A percentile compares a stretch with the other conserved stretches of the same genome.
These are phyloP conservation scores for Neonectria neomacrospora DNA, from an alignment of 2,329 filamentous ascomycete genomes.

Conservation along the genomic window DNA sequence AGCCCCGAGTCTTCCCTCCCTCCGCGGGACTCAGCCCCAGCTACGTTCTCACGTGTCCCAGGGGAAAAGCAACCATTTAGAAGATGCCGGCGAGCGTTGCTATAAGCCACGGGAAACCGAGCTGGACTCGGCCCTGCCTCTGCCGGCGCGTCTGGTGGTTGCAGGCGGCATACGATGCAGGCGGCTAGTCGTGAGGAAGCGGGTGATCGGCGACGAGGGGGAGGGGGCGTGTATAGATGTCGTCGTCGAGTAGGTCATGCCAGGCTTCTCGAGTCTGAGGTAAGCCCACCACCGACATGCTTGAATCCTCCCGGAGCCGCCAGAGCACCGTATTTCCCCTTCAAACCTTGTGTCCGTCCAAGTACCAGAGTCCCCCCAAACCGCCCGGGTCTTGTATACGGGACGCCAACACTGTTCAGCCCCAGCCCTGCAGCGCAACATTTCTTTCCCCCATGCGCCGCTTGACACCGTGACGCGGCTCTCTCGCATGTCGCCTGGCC, in stretches of 20 bases:
- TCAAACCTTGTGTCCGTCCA: not conserved
- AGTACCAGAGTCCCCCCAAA: too few species aligned
- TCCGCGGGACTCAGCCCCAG: conserved; percentile 11
- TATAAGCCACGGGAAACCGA: not conserved
- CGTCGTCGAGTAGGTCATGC: not conserved
- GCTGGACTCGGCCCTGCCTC: not conserved
- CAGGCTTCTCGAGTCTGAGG: not conserved
- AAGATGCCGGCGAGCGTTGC: not conserved
- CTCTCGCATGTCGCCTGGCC: not conserved
- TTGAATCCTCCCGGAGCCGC: not conserved
- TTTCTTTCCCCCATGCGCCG: not conserved
- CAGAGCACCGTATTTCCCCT: not conserved
- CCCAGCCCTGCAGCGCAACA: not conserved
- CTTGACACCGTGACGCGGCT: not conserved
- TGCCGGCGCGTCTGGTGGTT: not conserved
- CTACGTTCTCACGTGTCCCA: not conserved
- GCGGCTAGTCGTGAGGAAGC: not conserved
- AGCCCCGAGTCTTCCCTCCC: not conserved
- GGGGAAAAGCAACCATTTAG: not conserved
- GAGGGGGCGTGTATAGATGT: not conserved
- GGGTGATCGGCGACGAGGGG: not conserved
- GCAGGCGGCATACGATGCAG: conserved; percentile 52
- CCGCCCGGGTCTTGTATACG: not conserved
- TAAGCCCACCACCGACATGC: not conserved
- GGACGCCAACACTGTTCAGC: not conserved